These are phyloP conservation scores for Vanrija sp. DNA, from an alignment of 1,284 basidiomycete genomes.

Conservation along the genomic window DNA sequence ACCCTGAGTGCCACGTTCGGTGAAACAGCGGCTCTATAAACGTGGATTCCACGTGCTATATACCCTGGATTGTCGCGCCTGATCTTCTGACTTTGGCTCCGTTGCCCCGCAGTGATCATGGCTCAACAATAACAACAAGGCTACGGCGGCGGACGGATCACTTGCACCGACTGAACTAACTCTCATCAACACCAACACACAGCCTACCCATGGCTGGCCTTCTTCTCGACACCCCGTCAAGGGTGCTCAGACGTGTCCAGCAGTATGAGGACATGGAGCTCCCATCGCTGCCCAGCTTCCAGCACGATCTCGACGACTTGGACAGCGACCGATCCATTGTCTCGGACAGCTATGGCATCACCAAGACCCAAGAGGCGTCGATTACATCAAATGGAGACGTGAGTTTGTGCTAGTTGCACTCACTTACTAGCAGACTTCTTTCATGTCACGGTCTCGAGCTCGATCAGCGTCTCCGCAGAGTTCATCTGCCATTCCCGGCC, in stretches of 20 bases:
- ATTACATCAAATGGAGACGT: not conserved
- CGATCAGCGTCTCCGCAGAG: no score
- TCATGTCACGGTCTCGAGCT: no score
- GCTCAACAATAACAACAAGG: no score
- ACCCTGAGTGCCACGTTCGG: no score
- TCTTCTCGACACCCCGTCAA: slow-evolving; percentile 33
- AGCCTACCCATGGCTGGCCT: slow-evolving; percentile 23
- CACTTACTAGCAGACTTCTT: no score
- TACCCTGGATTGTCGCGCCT: not conserved
- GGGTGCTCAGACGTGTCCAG: slow-evolving; percentile 38
- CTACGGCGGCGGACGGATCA: not conserved
- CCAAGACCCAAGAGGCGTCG: slow-evolving; percentile 1
- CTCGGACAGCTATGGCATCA: slow-evolving; percentile 1
- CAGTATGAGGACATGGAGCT: slow-evolving; percentile 43
- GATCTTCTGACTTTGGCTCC: not conserved
- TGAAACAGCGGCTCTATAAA: not conserved
- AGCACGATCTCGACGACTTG: slow-evolving; percentile 39
- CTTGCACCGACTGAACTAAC: not conserved
- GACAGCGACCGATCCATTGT: slow-evolving; percentile 18
- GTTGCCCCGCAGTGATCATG: no score
- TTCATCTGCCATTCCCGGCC: no score
- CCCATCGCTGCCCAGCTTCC: slow-evolving; percentile 43
- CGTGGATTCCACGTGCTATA: not conserved
- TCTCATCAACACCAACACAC: not conserved
- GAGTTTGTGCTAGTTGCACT: not conserved